Conservation (phyloP, 441 rosid genomes). For the Bruguiera hainesii region DNA sequence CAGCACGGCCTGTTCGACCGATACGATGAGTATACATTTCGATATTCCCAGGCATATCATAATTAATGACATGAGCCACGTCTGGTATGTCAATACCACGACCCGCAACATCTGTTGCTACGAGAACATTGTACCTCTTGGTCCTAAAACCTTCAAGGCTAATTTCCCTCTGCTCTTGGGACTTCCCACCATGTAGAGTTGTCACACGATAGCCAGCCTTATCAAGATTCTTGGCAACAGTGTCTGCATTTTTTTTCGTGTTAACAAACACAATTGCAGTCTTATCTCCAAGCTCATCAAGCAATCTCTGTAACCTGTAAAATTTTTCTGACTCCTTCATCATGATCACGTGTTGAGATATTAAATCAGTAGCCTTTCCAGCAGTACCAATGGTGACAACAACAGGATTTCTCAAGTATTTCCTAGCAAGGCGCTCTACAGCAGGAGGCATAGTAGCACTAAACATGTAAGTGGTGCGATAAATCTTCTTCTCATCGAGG, state of each 20-base stretch:
- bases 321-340: constrained; percentile 78
- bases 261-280: constrained; percentile 91
- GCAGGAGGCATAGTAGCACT: constrained; percentile 97
- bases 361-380: constrained; percentile 86
- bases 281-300: constrained; percentile 79
- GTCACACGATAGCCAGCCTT: constrained; percentile 87
- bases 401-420: constrained; percentile 91
- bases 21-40: constrained; percentile 94
- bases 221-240: constrained; percentile 75
- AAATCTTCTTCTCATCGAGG: constrained; percentile 89
- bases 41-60: constrained; percentile 83
- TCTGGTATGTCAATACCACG: constrained; percentile 93
- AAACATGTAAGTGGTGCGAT: constrained; percentile 91
- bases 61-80: constrained; percentile 91
- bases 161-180: constrained; percentile 91
- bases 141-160: constrained; percentile 87
- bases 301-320: constrained; percentile 61
- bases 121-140: constrained; percentile 81
- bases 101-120: constrained; percentile 95
- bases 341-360: constrained; percentile 79
- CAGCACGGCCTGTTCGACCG: constrained; percentile 96
- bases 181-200: constrained; percentile 91
- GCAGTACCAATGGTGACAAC: constrained; percentile 94
- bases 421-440: constrained; percentile 92
- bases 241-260: constrained; percentile 72